Evolutionary conservation across 495 filamentous ascomycete genomes (phyloP).

Genomic region (Penicillium macrosclerotiorum): DNA sequence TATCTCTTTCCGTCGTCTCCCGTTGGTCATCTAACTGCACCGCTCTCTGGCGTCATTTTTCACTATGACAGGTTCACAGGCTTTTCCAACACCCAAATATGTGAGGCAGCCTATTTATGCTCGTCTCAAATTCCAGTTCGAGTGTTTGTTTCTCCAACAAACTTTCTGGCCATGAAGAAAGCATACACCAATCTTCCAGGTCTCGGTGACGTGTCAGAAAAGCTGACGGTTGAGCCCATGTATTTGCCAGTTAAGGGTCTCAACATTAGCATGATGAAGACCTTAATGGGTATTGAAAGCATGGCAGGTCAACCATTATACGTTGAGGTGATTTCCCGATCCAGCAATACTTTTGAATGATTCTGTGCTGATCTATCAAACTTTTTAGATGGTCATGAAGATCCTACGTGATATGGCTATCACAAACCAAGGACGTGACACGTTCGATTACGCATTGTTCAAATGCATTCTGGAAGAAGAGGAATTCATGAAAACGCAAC

Average conservation of each 20-base stretch:
- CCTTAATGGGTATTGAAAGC: slow-evolving; percentile 62
- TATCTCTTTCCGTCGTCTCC: slow-evolving; percentile 36
- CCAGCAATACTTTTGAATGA: not conserved
- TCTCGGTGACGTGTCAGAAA: slow-evolving; percentile 20
- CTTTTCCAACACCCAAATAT: slow-evolving; percentile 48
- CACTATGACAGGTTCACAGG: slow-evolving; percentile 63
- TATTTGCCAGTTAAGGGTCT: slow-evolving; percentile 56
- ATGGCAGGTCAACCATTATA: slow-evolving; percentile 54
- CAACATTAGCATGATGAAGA: slow-evolving; percentile 61
- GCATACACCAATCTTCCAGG: slow-evolving; percentile 1
- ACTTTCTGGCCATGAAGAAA: slow-evolving; percentile 46
- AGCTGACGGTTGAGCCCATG: slow-evolving; percentile 44
- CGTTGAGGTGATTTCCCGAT: slow-evolving; percentile 41
- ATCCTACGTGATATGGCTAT: slow-evolving; percentile 62
- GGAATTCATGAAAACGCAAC: slow-evolving; percentile 24
- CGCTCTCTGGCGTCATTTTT: slow-evolving; percentile 63
- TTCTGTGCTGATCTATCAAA: not conserved
- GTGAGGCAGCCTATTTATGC: slow-evolving; percentile 66
- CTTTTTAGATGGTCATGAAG: slow-evolving; percentile 19
- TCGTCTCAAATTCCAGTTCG: slow-evolving; percentile 52
- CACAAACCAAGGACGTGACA: slow-evolving; percentile 30
- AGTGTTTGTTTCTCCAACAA: slow-evolving; percentile 63
- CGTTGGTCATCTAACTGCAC: slow-evolving; percentile 39
- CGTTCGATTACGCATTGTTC: slow-evolving; percentile 57
- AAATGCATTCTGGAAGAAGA: slow-evolving; percentile 1